Conservation (phyloP, 2,329 filamentous ascomycete genomes). For the Coccinonectria pachysandricola region DNA sequence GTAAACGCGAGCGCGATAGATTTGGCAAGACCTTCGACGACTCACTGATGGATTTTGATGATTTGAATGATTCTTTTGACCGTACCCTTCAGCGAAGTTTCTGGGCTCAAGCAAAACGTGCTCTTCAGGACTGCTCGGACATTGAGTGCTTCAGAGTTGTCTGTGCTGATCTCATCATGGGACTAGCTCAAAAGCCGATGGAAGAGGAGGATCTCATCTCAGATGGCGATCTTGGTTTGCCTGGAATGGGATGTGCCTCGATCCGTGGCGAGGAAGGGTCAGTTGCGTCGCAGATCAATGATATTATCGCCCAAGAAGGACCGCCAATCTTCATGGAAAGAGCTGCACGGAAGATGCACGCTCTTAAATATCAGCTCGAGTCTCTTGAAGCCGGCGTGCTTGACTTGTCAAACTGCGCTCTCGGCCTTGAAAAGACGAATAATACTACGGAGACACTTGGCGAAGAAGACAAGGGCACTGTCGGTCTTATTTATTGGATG, state of each 20-base stretch:
- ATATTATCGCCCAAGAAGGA: conserved; percentile 18
- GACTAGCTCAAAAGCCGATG: conserved; percentile 27
- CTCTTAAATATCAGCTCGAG: conserved; percentile 26
- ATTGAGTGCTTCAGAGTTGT: conserved; percentile 30
- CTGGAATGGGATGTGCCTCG: conserved; percentile 11
- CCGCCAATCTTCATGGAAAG: conserved; percentile 24
- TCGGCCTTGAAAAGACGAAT: conserved; percentile 15
- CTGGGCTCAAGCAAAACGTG: conserved; percentile 28
- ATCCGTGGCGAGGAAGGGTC: conserved; percentile 14
- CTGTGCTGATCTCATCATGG: conserved; percentile 31
- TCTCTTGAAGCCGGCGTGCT: conserved; percentile 17
- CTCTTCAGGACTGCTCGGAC: conserved; percentile 26
- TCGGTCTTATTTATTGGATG: conserved; percentile 49
- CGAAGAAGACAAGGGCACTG: conserved; percentile 31
- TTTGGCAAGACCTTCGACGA: conserved; percentile 14
- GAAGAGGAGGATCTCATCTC: conserved; percentile 14
- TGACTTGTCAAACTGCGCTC: conserved; percentile 15
- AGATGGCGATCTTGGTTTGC: conserved; percentile 5
- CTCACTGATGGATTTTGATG: conserved; percentile 15
- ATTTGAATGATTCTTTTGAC: conserved; percentile 27
- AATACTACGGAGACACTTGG: conserved; percentile 12
- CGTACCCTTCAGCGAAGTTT: conserved; percentile 26
- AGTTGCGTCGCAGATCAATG: conserved; percentile 22
- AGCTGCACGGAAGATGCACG: conserved; percentile 28
- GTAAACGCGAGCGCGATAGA: conserved; percentile 17